Base-by-base conservation (phyloP, 2,329 filamentous ascomycete species). In the Scolecobasidium constrictum region DNA sequence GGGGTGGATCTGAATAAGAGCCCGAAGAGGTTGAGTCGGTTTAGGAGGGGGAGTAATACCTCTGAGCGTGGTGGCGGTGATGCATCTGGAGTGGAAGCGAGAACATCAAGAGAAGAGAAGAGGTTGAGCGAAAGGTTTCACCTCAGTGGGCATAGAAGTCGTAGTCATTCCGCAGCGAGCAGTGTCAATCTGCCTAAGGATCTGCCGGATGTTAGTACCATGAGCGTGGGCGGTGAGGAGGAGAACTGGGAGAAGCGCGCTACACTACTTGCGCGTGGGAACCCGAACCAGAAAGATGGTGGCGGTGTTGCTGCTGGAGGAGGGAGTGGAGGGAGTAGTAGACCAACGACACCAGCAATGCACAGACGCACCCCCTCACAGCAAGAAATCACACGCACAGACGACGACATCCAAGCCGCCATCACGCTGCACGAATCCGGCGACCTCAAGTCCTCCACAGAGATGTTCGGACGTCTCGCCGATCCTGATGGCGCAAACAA, bases 161-260 rank as follows among this genome's bases (percentile, higher is more conserved):
- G 72, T 57, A 64, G 75, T 64, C 57, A 66, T 55, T 56, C 73
- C 66, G 51, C 53, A 4, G 69, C 67, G 47, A 77, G 72, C 48
- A 86, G 86, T 47, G 74, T 79, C 18, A 81, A 85, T 60, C 74
- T 96, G 28, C 90, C 92, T 2, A 63, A 73, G 42, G 75, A 94
- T 63, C 72, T 96, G 41, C 88, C 88, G 17, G 80, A 81, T 48
- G 86, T 94, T 45, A 65, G 71, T 50, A 59, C 51, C 22, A 59
- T 49, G 60, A 65, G 50, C 58, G 64, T 49, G 63, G 68, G 53
- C 60, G 65, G 49, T 57, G 65, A 44, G 7, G 37, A 44, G 19
- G 77, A 77, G 46, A 75, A 83, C 63, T 98, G 92, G 92, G 92
- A 96, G 71, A 81, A 84, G 66, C 74, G 90, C 47, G 92, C 92